Conservation (phyloP, 164 flowering plant genomes). For the Umbilicus rupestris region DNA sequence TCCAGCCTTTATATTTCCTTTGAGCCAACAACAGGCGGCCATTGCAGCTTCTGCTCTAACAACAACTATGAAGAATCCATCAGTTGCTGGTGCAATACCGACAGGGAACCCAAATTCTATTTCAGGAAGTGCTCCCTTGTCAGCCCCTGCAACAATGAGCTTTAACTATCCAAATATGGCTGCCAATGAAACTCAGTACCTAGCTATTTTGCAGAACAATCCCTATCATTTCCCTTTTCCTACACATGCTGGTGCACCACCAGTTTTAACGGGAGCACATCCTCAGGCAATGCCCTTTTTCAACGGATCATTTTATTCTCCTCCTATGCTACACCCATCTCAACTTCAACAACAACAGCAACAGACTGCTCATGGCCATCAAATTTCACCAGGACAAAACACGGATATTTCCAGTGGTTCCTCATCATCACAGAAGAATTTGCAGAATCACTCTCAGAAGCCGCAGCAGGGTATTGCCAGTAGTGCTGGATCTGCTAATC, state of each 20-base stretch:
- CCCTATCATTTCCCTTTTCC: slow-evolving; percentile 76
- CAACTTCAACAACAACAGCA: slow-evolving; percentile 47
- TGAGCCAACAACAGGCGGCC: slow-evolving; percentile 71
- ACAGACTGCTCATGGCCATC: slow-evolving; percentile 34
- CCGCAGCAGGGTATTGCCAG: slow-evolving; percentile 40
- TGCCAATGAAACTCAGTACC: slow-evolving; percentile 70
- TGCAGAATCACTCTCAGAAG: slow-evolving; percentile 49
- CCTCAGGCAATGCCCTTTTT: slow-evolving; percentile 68
- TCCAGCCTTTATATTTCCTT: slow-evolving; percentile 73
- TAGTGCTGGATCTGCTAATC: slow-evolving; percentile 27
- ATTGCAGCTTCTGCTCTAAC: slow-evolving; percentile 35
- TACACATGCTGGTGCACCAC: slow-evolving; percentile 65
- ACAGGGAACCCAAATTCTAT: slow-evolving; percentile 30
- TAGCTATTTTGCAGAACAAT: slow-evolving; percentile 74
- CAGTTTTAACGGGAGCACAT: slow-evolving; percentile 60
- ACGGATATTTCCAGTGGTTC: slow-evolving; percentile 54
- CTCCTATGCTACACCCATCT: slow-evolving; percentile 75
- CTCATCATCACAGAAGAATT: slow-evolving; percentile 75
- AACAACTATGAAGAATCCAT: slow-evolving; percentile 34
- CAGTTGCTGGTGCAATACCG: slow-evolving; percentile 20
- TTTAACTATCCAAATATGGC: slow-evolving; percentile 64
- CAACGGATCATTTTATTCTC: slow-evolving; percentile 70
- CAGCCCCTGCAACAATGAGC: slow-evolving; percentile 54
- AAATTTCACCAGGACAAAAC: slow-evolving; percentile 22
- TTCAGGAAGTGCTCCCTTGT: slow-evolving; percentile 19